Evolutionary conservation across 2,329 filamentous ascomycete species (phyloP).

Genomic region (Aspergillus nomiae): DNA sequence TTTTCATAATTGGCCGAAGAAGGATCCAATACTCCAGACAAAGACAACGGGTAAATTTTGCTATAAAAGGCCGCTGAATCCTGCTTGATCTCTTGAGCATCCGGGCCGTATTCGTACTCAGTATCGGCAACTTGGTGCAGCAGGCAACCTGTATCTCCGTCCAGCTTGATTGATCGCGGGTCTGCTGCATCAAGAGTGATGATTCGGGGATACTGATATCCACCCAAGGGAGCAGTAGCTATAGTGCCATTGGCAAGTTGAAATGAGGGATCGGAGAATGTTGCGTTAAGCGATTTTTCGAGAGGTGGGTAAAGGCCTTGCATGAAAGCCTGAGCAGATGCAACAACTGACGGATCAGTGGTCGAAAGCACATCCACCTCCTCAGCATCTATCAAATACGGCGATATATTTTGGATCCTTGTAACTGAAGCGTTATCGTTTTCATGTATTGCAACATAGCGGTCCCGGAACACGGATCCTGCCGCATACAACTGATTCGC

Average conservation of each 20-base stretch:
- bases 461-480: constrained; percentile 54
- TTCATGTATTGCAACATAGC: constrained; percentile 49
- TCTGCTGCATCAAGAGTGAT: constrained; percentile 48
- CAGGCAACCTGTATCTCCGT: constrained; percentile 51
- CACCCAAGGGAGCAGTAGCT: constrained; percentile 52
- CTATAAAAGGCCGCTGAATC: constrained; percentile 50
- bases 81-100: constrained; percentile 43
- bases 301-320: constrained; percentile 62
- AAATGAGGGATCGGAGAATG: constrained; percentile 37
- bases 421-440: constrained; percentile 29
- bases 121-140: constrained; percentile 37
- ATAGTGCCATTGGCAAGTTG: constrained; percentile 52
- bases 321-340: constrained; percentile 62
- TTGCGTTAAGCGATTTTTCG: constrained; percentile 34
- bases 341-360: constrained; percentile 50
- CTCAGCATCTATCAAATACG: constrained; percentile 46
- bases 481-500: constrained; percentile 56
- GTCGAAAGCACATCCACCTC: constrained; percentile 53
- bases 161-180: constrained; percentile 53
- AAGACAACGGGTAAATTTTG: constrained; percentile 44
- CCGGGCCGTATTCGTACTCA: constrained; percentile 45
- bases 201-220: constrained; percentile 61
- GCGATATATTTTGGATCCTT: constrained; percentile 49
- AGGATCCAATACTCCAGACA: constrained; percentile 45
- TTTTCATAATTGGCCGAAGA: constrained; percentile 52